Evolutionary conservation across 495 filamentous ascomycete species (phyloP), one percentile per base, ranked within the genome.

Genomic region (Parathielavia appendiculata): DNA sequence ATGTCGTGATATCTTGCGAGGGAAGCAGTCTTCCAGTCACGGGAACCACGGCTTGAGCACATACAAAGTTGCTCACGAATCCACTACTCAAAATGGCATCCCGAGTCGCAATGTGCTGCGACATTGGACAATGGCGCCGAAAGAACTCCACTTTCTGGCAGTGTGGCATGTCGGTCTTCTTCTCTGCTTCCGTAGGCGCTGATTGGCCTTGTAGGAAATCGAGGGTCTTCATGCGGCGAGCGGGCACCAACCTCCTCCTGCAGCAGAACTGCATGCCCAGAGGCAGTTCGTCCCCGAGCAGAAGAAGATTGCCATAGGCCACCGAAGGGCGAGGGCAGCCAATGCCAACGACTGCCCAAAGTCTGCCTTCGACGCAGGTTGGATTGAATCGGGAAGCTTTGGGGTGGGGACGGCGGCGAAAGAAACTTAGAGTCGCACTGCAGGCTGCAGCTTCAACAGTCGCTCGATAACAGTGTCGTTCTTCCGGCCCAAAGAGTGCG

Each of bases 321-420:
- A 56, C 26, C 56, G n/a, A 46, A 34, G 32, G 50, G 38, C 35
- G 20, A 60, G 52, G 49, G 40, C 55, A 64, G 56, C 66, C 66
- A 68, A 66, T 68, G 53, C 61, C 48, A 50, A 43, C 49, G 49
- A 41, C 58, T 59, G 38, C 41, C 43, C 56, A 38, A 59, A 52
- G 59, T 60, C 58, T 56, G 56, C 58, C 47, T 51, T 39, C 12
- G 48, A 40, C 41, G 38, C 49, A 53, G 23, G 54, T 55, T 50
- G 56, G 47, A 55, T 51, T 62, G 59, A 45, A 40, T 36, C 35
- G 41, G 54, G 43, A 54, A 56, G 48, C 38, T 26, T 56, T 38
- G 44, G 43, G 53, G 52, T 17, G 20, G 39, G 40, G n/a, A 35
- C 20, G 53, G 52, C 17, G 20, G 39, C 48, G n/a, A 35, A 20